Conservation (phyloP, 495 filamentous ascomycete species). For the Aspergillus haitiensis region DNA sequence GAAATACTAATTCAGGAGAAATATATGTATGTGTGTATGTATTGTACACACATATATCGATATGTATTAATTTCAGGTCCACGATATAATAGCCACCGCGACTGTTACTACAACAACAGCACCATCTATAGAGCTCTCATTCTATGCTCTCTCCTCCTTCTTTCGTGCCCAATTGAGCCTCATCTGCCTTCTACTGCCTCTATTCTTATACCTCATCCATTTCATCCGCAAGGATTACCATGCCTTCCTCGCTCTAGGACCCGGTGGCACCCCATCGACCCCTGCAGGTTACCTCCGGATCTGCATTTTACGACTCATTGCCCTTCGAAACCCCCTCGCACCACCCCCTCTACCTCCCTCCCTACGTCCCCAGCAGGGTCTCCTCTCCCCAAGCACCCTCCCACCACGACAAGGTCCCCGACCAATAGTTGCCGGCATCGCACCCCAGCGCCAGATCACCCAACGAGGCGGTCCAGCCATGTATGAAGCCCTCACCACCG, state of each 20-base stretch:
- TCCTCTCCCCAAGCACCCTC: slow-evolving; percentile 46
- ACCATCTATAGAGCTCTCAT: background rate
- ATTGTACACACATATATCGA: no score
- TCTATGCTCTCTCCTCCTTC: slow-evolving; percentile 5
- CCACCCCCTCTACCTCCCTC: slow-evolving; percentile 32
- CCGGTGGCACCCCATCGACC: slow-evolving; percentile 77
- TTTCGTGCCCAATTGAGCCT: slow-evolving; percentile 11
- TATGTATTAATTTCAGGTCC: background rate
- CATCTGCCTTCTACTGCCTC: slow-evolving; percentile 40
- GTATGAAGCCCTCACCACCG: slow-evolving; percentile 50
- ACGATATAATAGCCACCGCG: background rate
- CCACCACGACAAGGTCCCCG: slow-evolving; percentile 61
- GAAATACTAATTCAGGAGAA: no score
- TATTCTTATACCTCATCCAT: slow-evolving; percentile 51
- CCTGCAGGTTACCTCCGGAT: slow-evolving; percentile 71
- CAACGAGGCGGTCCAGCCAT: slow-evolving; percentile 56
- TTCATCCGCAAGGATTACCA: slow-evolving; percentile 72
- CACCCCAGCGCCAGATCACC: slow-evolving; percentile 74
- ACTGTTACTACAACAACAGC: background rate
- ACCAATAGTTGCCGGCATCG: slow-evolving; percentile 69
- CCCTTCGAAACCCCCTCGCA: slow-evolving; percentile 37
- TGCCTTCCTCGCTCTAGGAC: slow-evolving; percentile 73
- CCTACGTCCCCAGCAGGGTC: slow-evolving; percentile 45
- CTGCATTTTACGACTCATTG: slow-evolving; percentile 55
- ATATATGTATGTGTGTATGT: no score